Conservation (phyloP, 768 basidiomycete species). For the Paxillus ammoniavirescens region DNA sequence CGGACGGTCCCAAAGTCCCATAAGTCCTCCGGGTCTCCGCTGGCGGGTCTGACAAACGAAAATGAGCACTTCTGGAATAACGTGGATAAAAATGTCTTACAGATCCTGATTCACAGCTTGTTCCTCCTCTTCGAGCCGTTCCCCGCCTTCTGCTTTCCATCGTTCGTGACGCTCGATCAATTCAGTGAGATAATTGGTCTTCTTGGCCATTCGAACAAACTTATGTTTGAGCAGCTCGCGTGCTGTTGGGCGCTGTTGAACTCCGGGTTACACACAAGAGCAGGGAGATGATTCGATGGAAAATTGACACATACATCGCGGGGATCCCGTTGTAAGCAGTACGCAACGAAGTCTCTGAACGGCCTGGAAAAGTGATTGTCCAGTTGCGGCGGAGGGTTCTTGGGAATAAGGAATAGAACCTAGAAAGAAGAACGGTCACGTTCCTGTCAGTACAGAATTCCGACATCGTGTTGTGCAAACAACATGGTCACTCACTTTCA, state of each 20-base stretch:
- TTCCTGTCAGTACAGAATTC: neutral
- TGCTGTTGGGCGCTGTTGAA: constrained; percentile 82
- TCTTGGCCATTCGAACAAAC: constrained; percentile 93
- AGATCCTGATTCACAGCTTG: constrained; percentile 57
- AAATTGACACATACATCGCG: constrained; percentile 60
- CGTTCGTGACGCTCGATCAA: constrained; percentile 92
- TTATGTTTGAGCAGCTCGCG: constrained; percentile 94
- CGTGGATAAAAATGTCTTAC: constrained; percentile 40
- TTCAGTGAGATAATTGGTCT: constrained; percentile 91
- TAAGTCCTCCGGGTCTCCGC: constrained; percentile 72
- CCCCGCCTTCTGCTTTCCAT: constrained; percentile 90
- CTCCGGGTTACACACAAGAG: constrained; percentile 15
- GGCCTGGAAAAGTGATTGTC: constrained; percentile 90
- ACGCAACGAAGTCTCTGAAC: constrained; percentile 92
- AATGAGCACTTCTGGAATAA: constrained; percentile 1
- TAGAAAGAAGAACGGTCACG: constrained; percentile 25
- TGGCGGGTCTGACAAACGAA: constrained; percentile 40
- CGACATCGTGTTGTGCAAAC: neutral
- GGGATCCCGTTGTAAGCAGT: constrained; percentile 93
- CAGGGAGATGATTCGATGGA: neutral
- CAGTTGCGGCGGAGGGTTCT: constrained; percentile 90
- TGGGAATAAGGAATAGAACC: constrained; percentile 98
- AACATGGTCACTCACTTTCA: constrained; percentile 69
- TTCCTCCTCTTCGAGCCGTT: constrained; percentile 69
- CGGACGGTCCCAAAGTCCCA: constrained; percentile 99